Evolutionary conservation across 306 rosid genomes (phyloP), one percentile per base, ranked within the genome.

Genomic region (Ammopiptanthus mongolicus): DNA sequence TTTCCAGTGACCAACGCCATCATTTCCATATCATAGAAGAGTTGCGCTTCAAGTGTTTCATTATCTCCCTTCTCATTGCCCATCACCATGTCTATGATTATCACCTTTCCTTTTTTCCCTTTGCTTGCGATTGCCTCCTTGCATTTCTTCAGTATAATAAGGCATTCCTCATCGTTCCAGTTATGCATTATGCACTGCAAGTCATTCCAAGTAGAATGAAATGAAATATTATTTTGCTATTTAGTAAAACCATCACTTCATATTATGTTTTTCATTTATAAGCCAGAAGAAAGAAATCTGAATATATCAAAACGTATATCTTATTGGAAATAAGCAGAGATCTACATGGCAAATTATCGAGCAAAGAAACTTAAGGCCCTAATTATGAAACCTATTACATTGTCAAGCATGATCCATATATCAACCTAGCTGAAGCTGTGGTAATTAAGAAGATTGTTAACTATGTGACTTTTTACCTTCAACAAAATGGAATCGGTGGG

Each of bases 71-170:
- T 60, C 31, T 71, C 3, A 5, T 57, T 65, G 14, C 21, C 82
- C 17, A 80, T 8, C 58, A 71, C 33, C 77, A 84, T 84, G 42
- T 84, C 87, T 47, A 84, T 84, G 41, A 84, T 31, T 0, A 84
- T 61, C 50, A 80, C 78, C 36, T 77, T 84, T 11, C 87, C 87
- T 33, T 53, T 29, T 71, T 19, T 68, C 1, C 72, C 72, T 13
- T 58, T 58, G 1, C 63, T 33, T n/a, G 61, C n/a, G 2, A 84
- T 60, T 53, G 87, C 83, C 65, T 77, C 87, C 58, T 73, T 84
- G 73, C 85, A 72, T 36, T 63, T 47, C 62, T 72, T 61, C 3
- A 84, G 78, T 71, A 84, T 77, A 28, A 67, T 73, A 29, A 77
- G 50, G n/a, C 87, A 71, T 13, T 84, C 47, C 47, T 41, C 47